Evolutionary conservation across 2,329 filamentous ascomycete genomes (phyloP), one percentile per base, ranked within the genome.

Genomic region (Epichloe bromicola): DNA sequence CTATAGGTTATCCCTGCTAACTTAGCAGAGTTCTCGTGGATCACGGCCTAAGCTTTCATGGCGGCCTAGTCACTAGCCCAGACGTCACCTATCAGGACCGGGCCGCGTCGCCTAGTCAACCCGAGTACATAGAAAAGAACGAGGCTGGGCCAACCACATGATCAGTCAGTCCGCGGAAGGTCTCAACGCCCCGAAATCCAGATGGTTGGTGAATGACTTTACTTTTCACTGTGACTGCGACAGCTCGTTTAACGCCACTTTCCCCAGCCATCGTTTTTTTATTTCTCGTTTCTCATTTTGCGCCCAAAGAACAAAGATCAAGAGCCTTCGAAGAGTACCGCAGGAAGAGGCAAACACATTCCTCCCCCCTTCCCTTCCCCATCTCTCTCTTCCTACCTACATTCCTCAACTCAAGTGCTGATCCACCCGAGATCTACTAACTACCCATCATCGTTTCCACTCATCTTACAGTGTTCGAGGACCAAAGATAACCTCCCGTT

Each of bases 101-200:
- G 38, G 39, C 39, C 36, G 14, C 49, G 59, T 64, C 56, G 50
- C 57, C 58, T 48, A 40, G 60, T 47, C 62, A 63, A 63, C 61
- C 52, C 30, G 51, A 57, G 60, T 63, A 59, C 63, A 64, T 59
- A 64, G 51, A 58, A 62, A 62, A 56, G 49, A 51, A 49, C 52
- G 62, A 62, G 62, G 62, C 61, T 64, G 61, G 62, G 60, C 61
- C 58, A 62, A 62, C 58, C 56, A 56, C 47, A 48, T 48, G 48
- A 33, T 36, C 46, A 26, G 10, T 14, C 19, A 42, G 43, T 53
- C 49, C 51, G 34, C 43, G 37, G 17, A 46, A 38, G 38, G 43
- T 20, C 37, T 42, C 46, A 36, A 46, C 46, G 36, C 37, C 48
- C 44, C 37, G 50, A 53, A 58, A 55, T 46, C 45, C 48, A 40